A percentile compares a stretch with the other conserved stretches of the same genome.
These are phyloP conservation scores for Gastrolobium bilobum DNA, from an alignment of 306 rosid species.

Conservation along the genomic window DNA sequence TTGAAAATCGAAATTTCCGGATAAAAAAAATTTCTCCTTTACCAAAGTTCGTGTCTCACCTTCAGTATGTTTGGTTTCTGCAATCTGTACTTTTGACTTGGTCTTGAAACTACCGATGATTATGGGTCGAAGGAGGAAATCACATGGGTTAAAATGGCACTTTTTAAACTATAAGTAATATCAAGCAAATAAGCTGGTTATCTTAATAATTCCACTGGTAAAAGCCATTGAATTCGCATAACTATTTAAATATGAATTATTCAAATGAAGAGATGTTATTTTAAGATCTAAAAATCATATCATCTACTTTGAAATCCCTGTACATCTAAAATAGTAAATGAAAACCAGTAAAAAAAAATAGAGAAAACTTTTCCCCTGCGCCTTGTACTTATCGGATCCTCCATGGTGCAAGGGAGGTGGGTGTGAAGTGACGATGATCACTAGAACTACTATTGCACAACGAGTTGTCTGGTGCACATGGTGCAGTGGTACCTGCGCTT, in stretches of 20 bases:
- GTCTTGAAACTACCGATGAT: background rate
- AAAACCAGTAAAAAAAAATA: background rate
- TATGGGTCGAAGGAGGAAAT: background rate
- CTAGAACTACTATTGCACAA: too few relatives aligned
- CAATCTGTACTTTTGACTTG: background rate
- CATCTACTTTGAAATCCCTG: background rate
- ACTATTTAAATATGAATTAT: background rate
- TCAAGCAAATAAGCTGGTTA: background rate
- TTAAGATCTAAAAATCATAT: background rate
- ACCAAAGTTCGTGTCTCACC: too few relatives aligned
- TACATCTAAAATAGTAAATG: slow-evolving; percentile 14
- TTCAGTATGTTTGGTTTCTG: background rate
- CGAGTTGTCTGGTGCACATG: slow-evolving; percentile 60
- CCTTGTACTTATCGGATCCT: background rate
- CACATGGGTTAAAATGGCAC: background rate
- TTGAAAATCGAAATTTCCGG: too few relatives aligned
- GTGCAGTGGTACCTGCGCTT: slow-evolving; percentile 76
- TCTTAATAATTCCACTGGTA: too few relatives aligned
- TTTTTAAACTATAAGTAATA: background rate
- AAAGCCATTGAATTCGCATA: background rate
- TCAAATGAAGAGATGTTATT: background rate
- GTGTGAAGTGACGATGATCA: slow-evolving; percentile 20
- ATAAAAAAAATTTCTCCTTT: too few relatives aligned
- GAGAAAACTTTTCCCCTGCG: background rate
- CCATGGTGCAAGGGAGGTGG: background rate